Base-by-base conservation (phyloP, 306 rosid species). In the Lablab purpureus region DNA sequence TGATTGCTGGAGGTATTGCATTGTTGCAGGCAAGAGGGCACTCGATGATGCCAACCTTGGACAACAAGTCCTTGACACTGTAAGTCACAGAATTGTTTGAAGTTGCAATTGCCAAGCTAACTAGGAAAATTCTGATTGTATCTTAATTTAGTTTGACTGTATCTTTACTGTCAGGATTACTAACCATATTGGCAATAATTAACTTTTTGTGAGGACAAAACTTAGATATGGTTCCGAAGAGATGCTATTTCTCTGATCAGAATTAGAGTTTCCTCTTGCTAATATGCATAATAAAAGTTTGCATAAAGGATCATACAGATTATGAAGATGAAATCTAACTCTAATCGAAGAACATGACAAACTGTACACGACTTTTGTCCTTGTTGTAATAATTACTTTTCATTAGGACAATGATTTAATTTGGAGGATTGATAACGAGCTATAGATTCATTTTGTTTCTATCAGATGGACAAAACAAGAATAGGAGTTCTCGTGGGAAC, bases 31-130 rank as follows among this genome's bases (percentile, higher is more conserved):
- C 52, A 91, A 78, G 81, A 88, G 51, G 32, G 97, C 97, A 52
- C 94, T 91, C 63, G 89, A 89, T 34, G 88, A 88, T 80, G 97
- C 92, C 68, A 88, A 88, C 75, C 91, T 91, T 78, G 91, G 92
- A 82, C 37, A 68, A 17, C 73, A 91, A 72, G 82, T 82, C 51
- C 90, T 91, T 58, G 58, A 84, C 32, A 84, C 60, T 15, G 96
- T 90, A 22, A 55, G 89, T 78, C 80, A 70, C 15, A 62, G 0
- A 14, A 50, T 45, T 58, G 52, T 49, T 5, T 60, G 14, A 22
- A 36, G 21, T 14, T 73, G 41, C 63, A 52, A 18, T 51, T 34
- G 27, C 10, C 73, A 47, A 55, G 14, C 59, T 65, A 73, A 11
- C 6, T 1, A 14, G 5, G 6, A 15, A 14, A 28, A 60, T 30